Evolutionary conservation across 129 eudicot species (phyloP).

Genomic region (Scalesia atractyloides): DNA sequence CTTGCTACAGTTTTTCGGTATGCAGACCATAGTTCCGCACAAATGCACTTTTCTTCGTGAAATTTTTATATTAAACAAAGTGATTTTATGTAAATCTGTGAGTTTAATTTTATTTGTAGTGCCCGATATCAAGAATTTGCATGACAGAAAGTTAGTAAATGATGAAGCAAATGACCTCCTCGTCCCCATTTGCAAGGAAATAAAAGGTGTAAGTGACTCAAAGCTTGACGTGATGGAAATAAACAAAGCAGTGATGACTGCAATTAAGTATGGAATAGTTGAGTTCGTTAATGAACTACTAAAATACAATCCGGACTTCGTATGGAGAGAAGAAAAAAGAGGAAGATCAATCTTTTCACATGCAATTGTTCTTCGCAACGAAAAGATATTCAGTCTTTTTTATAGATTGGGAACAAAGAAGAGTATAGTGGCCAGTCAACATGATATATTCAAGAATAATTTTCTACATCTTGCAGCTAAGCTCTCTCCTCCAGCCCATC

Average conservation of each 20-base stretch:
- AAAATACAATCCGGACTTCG: constrained; percentile 40
- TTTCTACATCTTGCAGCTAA: constrained; percentile 57
- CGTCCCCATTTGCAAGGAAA: constrained; percentile 34
- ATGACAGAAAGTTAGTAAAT: constrained; percentile 42
- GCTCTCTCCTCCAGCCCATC: constrained; percentile 50
- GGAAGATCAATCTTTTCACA: constrained; percentile 52
- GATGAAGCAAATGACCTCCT: constrained; percentile 46
- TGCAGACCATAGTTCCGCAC: background rate
- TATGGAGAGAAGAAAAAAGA: constrained; percentile 53
- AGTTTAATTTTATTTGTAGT: constrained; percentile 10
- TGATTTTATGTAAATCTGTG: background rate
- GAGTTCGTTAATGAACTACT: constrained; percentile 44
- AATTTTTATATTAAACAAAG: background rate
- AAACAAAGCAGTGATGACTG: constrained; percentile 38
- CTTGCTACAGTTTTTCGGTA: constrained; percentile 41
- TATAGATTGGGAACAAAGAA: constrained; percentile 43
- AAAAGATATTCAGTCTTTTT: constrained; percentile 47
- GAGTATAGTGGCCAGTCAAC: constrained; percentile 48
- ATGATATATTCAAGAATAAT: constrained; percentile 48
- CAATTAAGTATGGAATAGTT: constrained; percentile 48
- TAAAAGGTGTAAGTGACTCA: constrained; percentile 10
- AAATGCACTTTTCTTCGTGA: background rate
- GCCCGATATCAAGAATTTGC: constrained; percentile 50
- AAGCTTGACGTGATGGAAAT: constrained; percentile 43
- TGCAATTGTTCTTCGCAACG: constrained; percentile 50